Evolutionary conservation across 768 basidiomycete species (phyloP), one percentile per base, ranked within the genome.

Genomic region (Exsudoporus frostii): DNA sequence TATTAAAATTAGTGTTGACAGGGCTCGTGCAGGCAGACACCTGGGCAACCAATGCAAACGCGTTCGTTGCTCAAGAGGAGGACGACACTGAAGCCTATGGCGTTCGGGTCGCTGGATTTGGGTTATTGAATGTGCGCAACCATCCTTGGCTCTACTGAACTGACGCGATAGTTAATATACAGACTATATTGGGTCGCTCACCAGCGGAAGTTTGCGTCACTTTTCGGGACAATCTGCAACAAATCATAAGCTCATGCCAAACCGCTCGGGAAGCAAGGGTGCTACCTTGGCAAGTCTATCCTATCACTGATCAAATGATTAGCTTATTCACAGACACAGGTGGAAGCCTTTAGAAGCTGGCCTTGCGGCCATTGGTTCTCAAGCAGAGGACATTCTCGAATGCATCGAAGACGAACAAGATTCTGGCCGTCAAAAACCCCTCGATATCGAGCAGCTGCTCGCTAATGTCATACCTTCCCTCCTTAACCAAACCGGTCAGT

Each of bases 1-100:
- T 44, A 33, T 17, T 53, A 2, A 5, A 7, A 15, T 39, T 19
- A 36, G 10, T 22, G 36, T 20, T 51, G 29, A 55, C n/a, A 25
- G 33, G 39, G 38, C 13, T 45, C 49, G 53, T 25, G 27, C 56
- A 98, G 93, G 93, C 94, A 65, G 92, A 94, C 29, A 87, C 83
- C 15, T 98, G 96, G 96, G 81, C 84, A 3, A 82, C 78, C 48
- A 89, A 97, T 61, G 85, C 91, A 4, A 98, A 98, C 60, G 83
- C 88, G 4, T 98, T 98, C 63, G 85, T 98, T 29, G 87, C 88
- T 24, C 92, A 98, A 65, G 95, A 98, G 64, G 92, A 97, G 49
- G 96, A 98, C 55, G 93, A 96, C 56, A 85, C 85, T 1, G 83
- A 89, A 48, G 66, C 78, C 2, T 95, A 93, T 65, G 90, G 89